Base-by-base conservation (phyloP, 2,329 filamentous ascomycete genomes). In the Penicillium sp. region DNA sequence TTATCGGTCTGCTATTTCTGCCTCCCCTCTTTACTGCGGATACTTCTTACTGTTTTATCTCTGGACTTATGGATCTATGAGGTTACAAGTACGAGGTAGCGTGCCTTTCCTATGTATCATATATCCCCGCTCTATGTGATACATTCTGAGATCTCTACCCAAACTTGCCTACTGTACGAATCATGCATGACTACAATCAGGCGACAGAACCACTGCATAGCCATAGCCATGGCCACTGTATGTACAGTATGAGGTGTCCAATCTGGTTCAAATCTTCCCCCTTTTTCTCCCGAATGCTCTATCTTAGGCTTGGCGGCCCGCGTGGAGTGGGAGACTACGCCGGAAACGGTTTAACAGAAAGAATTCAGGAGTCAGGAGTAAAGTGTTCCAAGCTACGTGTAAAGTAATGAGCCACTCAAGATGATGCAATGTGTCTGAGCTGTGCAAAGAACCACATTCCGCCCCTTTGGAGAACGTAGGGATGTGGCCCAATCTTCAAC, bases 281-380 rank as follows among this genome's bases (percentile, higher is more conserved):
- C 33, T 37, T 20, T 37, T 20, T 35, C 44, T 23, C 37, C 37
- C 35, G 20, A 25, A 50, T 37, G n/a, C 33, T 10, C 25, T 33
- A 9, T 18, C 37, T 25, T 4, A 13, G 46, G 12, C 53, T 55
- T 55, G 50, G 53, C 53, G 44, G 47, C 44, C 50, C 53, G 53
- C 44, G 50, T 51, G 47, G 48, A 43, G 53, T 52, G 41, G 13
- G 32, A 37, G 29, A 28, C 41, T 39, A 46, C 31, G 49, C 52
- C 38, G 47, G 47, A 50, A 55, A 53, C 53, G 47, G 45, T 39
- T 29, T 35, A 25, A 23, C 25, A 5, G 6, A 27, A 27, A 27
- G 27, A 10, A 28, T 28, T 28, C 27, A 28, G 27, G 27, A 28
- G 27, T 27, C 25, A 27, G 15, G 27, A 29, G 8, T 9, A 6